Conservation (phyloP, 148 eudicot species). For the Nepenthes mirabilis region DNA sequence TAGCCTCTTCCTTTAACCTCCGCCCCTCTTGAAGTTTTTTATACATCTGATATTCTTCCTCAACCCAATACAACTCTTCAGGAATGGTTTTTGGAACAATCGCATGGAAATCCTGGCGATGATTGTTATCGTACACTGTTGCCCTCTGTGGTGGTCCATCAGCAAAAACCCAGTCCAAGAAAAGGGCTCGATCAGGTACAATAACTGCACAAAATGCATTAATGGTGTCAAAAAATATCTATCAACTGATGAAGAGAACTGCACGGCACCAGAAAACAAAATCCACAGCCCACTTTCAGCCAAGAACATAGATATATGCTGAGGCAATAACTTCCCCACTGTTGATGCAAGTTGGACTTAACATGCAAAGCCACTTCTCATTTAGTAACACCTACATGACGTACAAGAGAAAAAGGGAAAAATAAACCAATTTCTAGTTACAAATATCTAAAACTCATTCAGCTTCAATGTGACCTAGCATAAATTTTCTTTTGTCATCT, state of each 20-base stretch:
- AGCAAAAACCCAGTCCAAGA: constrained; percentile 97
- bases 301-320: too few relatives aligned
- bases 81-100: constrained; percentile 52
- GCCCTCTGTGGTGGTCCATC: constrained; percentile 91
- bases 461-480: too few relatives aligned
- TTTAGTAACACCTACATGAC: too few relatives aligned
- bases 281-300: too few relatives aligned
- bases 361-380: too few relatives aligned
- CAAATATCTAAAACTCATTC: too few relatives aligned
- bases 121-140: constrained; percentile 67
- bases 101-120: constrained; percentile 70
- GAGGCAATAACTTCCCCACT: too few relatives aligned
- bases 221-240: background rate
- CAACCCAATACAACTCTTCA: constrained; percentile 63
- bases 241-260: background rate
- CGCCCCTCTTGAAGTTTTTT: constrained; percentile 69
- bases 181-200: constrained; percentile 67
- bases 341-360: too few relatives aligned
- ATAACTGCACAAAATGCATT: constrained; percentile 40
- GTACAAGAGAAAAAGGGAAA: too few relatives aligned
- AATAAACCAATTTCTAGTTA: too few relatives aligned
- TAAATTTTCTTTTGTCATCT: too few relatives aligned
- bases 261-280: too few relatives aligned
- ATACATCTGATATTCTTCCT: constrained; percentile 66
- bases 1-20: constrained; percentile 50